phyloP scores from a whole-genome alignment of 495 filamentous ascomycete genomes.

The Daldinia vernicosa region DNA sequence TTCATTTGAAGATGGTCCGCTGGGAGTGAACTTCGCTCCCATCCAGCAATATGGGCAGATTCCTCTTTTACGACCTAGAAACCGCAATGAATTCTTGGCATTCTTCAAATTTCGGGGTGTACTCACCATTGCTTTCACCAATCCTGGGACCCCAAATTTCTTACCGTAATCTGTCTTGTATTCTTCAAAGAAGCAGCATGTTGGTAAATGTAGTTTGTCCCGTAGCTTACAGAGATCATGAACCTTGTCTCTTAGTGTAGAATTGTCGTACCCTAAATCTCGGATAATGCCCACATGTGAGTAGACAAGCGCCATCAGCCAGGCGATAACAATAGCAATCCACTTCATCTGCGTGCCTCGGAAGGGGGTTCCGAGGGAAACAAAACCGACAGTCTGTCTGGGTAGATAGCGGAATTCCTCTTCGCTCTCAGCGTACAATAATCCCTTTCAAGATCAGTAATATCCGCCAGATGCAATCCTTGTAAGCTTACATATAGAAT shows the following conservation, averaged over 20 bases:
- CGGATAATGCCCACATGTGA: not conserved
- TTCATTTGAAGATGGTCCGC: not conserved
- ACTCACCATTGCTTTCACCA: not conserved
- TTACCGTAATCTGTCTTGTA: not conserved
- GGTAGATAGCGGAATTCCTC: not conserved
- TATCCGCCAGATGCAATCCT: not conserved
- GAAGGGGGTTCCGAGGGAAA: not conserved
- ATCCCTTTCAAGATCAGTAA: not conserved
- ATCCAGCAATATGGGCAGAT: not conserved
- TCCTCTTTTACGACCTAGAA: not conserved
- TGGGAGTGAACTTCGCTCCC: not conserved
- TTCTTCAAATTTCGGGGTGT: not conserved
- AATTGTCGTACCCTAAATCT: not conserved
- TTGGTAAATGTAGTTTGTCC: not conserved
- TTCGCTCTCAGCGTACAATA: not conserved
- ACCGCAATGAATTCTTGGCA: not conserved
- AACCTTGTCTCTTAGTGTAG: not conserved
- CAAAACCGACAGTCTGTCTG: not conserved
- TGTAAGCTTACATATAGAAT: not conserved
- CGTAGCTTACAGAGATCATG: not conserved
- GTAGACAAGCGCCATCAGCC: not conserved
- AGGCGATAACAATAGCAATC: not conserved
- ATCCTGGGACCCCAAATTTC: not conserved
- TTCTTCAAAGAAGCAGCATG: not conserved
- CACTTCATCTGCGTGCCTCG: not conserved